Percentiles rank a stretch among this genome's conserved stretches.
Evolutionary conservation across 2,329 filamentous ascomycete species (phyloP).

Genomic region (Calonectria multiphialidica): DNA sequence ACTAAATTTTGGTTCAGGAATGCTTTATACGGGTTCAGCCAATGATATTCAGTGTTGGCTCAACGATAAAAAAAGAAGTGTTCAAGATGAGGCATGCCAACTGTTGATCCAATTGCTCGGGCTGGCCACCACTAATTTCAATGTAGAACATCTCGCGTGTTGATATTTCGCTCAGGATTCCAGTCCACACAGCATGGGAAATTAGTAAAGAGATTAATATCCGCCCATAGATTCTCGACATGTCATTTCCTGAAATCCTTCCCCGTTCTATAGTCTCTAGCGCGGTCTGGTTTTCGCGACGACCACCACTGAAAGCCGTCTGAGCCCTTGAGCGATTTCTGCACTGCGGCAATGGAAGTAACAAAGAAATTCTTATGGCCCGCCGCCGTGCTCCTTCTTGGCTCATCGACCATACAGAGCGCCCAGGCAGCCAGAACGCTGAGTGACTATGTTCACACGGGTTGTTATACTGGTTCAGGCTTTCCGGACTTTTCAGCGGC

Average conservation of each 20-base stretch:
- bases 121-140: neutral
- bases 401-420: neutral
- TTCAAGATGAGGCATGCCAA: neutral
- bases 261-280: neutral
- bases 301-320: neutral
- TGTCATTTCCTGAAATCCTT: neutral
- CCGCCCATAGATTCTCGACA: no score
- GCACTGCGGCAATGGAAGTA: neutral
- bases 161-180: neutral
- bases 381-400: neutral
- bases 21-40: neutral
- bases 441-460: no score
- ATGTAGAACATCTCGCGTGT: neutral
- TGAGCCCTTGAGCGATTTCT: neutral
- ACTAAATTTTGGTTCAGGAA: neutral
- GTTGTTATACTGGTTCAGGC: no score
- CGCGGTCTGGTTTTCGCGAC: neutral
- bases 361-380: neutral
- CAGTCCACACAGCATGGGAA: neutral
- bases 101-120: neutral
- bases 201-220: neutral
- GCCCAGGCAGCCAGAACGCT: neutral
- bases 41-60: neutral
- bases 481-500: no score
- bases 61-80: neutral